Evolutionary conservation across 306 rosid species (phyloP).

Genomic region (Pterocarpus macrocarpus): DNA sequence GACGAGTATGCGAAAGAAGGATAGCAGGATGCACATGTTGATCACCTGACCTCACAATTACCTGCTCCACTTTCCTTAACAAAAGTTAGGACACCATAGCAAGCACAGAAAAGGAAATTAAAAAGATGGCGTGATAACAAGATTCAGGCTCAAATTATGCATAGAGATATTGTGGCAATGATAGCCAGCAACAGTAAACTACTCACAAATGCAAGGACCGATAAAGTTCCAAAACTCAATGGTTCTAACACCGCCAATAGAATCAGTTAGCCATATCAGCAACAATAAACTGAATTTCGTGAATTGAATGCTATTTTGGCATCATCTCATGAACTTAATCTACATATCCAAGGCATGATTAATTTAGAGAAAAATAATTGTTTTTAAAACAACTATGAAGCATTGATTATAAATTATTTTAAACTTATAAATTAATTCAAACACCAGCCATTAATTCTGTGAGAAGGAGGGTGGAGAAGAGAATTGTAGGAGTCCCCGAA

Average conservation of each 20-base stretch:
- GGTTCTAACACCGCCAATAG: slow-evolving; percentile 46
- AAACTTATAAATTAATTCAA: neutral
- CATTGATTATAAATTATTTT: too few species aligned
- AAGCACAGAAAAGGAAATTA: neutral
- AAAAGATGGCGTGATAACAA: neutral
- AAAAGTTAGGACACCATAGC: neutral
- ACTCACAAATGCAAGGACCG: neutral
- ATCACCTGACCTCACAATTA: too few species aligned
- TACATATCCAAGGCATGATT: neutral
- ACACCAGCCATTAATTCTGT: too few species aligned
- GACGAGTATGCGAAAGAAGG: neutral
- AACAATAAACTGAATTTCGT: neutral
- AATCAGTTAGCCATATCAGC: slow-evolving; percentile 9
- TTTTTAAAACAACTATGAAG: too few species aligned
- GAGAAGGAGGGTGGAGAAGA: neutral
- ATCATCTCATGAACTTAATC: too few species aligned
- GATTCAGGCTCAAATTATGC: neutral
- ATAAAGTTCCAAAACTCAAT: neutral
- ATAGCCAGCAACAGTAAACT: neutral
- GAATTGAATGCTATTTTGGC: neutral
- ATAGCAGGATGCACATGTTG: too few species aligned
- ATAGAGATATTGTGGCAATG: neutral
- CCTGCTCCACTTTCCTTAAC: neutral
- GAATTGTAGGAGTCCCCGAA: slow-evolving; percentile 29
- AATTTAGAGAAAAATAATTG: too few species aligned